Conservation (phyloP, 257 asterid species). For the Parsonsia alboflavescens region DNA sequence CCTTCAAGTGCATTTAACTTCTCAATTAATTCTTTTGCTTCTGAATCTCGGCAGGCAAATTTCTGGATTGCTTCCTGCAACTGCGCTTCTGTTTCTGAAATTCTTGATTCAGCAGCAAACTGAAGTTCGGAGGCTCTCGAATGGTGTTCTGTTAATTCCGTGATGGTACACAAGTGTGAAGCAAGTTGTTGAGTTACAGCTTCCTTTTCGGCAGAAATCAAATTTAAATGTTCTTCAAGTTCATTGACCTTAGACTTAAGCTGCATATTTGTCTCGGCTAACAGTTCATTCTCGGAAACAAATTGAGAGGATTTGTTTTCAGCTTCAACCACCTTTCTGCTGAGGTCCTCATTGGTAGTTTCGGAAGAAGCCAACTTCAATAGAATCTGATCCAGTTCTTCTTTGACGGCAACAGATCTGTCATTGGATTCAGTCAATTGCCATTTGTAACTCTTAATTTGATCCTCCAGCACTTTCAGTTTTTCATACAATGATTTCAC, state of each 20-base stretch:
- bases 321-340: conserved; percentile 47
- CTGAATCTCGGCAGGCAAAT: conserved; percentile 52
- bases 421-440: conserved; percentile 65
- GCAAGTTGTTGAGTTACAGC: conserved; percentile 44
- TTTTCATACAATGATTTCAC: conserved; percentile 53
- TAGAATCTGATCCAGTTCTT: conserved; percentile 54
- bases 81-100: conserved; percentile 52
- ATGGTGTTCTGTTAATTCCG: conserved; percentile 60
- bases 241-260: conserved; percentile 49
- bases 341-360: conserved; percentile 46
- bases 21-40: conserved; percentile 55
- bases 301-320: conserved; percentile 48
- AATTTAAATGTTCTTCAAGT: conserved; percentile 45
- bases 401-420: conserved; percentile 34
- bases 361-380: conserved; percentile 54
- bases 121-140: conserved; percentile 60
- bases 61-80: conserved; percentile 62
- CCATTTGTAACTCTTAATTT: conserved; percentile 48
- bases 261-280: conserved; percentile 48
- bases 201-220: conserved; percentile 48
- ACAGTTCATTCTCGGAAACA: conserved; percentile 52
- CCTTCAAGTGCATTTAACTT: conserved; percentile 55
- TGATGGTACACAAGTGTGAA: conserved; percentile 52
- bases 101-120: conserved; percentile 52
- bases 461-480: conserved; percentile 52